Evolutionary conservation across 768 basidiomycete species (phyloP).

Genomic region (Tylopilus vinaceipallidus): DNA sequence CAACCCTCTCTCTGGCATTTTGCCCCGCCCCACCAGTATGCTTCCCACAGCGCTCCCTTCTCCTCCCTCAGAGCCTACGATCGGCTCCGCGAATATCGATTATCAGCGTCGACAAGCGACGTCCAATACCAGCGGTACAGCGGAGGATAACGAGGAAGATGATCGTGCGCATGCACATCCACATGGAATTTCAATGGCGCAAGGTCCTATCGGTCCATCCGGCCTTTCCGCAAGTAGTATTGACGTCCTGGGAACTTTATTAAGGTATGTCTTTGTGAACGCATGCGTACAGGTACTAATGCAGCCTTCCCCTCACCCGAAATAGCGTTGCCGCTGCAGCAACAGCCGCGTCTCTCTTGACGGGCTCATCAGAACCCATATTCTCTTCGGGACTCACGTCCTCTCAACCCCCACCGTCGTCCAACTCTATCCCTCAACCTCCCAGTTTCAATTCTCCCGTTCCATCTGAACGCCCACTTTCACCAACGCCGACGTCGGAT

Average conservation of each 20-base stretch:
- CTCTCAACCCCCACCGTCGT: constrained; percentile 22
- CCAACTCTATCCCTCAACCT: constrained; percentile 13
- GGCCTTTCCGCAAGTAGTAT: constrained; percentile 70
- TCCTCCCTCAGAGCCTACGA: constrained; percentile 7
- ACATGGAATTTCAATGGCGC: constrained; percentile 26
- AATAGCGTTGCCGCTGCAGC: constrained; percentile 85
- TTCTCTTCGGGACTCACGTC: constrained; percentile 55
- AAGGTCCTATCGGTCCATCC: constrained; percentile 30
- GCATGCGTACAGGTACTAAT: background rate
- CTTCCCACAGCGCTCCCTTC: constrained; percentile 17
- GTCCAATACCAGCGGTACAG: background rate
- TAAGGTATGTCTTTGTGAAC: constrained; percentile 51
- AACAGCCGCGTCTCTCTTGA: constrained; percentile 83
- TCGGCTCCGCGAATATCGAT: background rate
- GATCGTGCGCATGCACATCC: constrained; percentile 12
- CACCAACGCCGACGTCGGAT: constrained; percentile 41
- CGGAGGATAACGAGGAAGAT: constrained; percentile 18
- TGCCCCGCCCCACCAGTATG: constrained; percentile 38
- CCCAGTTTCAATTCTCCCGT: constrained; percentile 7
- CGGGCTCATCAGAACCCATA: constrained; percentile 65
- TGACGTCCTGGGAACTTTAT: constrained; percentile 77
- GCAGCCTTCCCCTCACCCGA: background rate
- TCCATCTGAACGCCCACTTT: constrained; percentile 36
- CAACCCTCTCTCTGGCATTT: constrained; percentile 37
- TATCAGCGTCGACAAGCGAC: constrained; percentile 4